Conservation (phyloP, 495 filamentous ascomycete species). For the Aspergillus saccharolyticus region DNA sequence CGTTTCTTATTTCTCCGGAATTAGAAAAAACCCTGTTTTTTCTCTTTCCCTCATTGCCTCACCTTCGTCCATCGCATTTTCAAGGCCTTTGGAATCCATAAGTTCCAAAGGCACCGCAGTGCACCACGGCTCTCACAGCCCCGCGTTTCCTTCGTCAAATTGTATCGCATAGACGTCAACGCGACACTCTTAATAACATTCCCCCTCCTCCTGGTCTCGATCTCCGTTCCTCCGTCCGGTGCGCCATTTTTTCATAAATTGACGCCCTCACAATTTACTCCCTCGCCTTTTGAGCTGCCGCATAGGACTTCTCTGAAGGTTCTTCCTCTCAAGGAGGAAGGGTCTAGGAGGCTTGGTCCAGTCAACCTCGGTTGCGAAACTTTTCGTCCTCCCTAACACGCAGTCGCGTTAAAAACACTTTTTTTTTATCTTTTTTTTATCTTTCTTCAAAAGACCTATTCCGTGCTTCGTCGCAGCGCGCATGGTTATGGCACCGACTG, state of each 20-base stretch:
- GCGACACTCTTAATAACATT: constrained; percentile 62
- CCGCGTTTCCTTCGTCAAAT: constrained; percentile 68
- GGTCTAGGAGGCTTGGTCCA: constrained; percentile 86
- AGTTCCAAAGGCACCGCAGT: constrained; percentile 53
- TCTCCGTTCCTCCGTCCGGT: constrained; percentile 49
- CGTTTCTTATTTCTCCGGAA: not conserved
- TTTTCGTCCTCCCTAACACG: constrained; percentile 86
- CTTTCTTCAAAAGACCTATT: constrained; percentile 13
- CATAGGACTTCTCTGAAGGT: constrained; percentile 93
- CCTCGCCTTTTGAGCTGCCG: constrained; percentile 81
- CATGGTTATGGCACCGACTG: constrained; percentile 70
- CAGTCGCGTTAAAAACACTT: constrained; percentile 24
- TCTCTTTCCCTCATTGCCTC: constrained; percentile 6
- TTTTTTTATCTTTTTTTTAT: constrained; percentile 19
- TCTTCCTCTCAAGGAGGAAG: constrained; percentile 96
- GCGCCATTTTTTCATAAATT: constrained; percentile 45
- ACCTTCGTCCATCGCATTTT: constrained; percentile 3
- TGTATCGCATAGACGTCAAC: constrained; percentile 57
- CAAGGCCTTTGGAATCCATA: constrained; percentile 56
- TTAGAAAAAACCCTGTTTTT: constrained; percentile 10
- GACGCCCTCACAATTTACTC: constrained; percentile 51
- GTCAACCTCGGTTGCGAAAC: constrained; percentile 76
- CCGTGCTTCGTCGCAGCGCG: constrained; percentile 34
- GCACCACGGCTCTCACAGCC: constrained; percentile 70
- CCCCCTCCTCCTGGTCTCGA: constrained; percentile 68